These are phyloP conservation scores for Trametes polyzona DNA, from an alignment of 1,284 basidiomycete genomes.

Conservation along the genomic window DNA sequence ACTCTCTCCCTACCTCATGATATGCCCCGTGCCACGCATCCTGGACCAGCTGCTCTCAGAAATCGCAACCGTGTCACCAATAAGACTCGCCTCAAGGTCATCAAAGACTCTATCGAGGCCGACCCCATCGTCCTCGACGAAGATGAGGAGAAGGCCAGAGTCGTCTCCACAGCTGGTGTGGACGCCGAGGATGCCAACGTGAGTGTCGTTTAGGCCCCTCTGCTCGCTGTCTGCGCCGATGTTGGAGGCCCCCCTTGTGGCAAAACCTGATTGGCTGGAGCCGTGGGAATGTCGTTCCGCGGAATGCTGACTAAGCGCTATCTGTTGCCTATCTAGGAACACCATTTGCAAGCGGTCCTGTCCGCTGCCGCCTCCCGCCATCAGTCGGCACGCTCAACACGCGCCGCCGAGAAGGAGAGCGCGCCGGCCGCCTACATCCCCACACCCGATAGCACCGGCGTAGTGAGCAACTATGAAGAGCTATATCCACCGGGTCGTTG, in stretches of 20 bases:
- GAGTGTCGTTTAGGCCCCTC: constrained; percentile 46
- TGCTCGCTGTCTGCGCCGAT: constrained; percentile 43
- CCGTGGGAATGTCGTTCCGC: constrained; percentile 54
- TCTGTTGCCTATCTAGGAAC: constrained; percentile 65
- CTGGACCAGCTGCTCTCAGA: constrained; percentile 75
- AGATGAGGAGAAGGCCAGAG: constrained; percentile 78
- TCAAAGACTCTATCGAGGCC: constrained; percentile 78
- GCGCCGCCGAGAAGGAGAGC: constrained; percentile 49
- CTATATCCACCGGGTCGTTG: constrained; percentile 74
- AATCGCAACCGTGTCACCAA: constrained; percentile 89
- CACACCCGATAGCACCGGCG: constrained; percentile 86
- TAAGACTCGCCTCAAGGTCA: constrained; percentile 86
- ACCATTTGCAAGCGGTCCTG: constrained; percentile 88
- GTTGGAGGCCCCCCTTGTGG: constrained; percentile 51
- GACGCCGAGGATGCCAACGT: constrained; percentile 90
- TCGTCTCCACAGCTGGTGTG: constrained; percentile 68
- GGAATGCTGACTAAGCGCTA: constrained; percentile 64
- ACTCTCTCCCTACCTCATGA: constrained; percentile 55
- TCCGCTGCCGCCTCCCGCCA: constrained; percentile 71
- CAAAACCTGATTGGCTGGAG: constrained; percentile 49
- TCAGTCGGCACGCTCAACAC: constrained; percentile 46
- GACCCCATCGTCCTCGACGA: constrained; percentile 83
- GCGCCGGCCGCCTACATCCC: constrained; percentile 82
- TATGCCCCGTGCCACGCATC: constrained; percentile 78
- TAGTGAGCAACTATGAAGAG: constrained; percentile 75